phyloP scores from a whole-genome alignment of 495 filamentous ascomycete species.

The Lasiosphaeria hispida region DNA sequence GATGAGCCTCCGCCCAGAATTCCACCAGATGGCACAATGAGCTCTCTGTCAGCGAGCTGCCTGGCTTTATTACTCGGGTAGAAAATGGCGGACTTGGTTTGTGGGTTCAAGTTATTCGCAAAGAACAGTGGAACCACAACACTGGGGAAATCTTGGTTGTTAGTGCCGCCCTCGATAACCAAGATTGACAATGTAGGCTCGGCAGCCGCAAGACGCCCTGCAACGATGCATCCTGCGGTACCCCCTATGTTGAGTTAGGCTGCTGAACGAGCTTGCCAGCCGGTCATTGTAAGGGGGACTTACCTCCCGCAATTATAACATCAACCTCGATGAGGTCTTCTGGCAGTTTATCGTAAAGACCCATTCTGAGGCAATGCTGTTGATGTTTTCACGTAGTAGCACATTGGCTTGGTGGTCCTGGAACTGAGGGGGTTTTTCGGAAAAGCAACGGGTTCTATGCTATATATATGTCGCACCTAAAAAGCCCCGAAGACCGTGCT shows the following conservation, averaged over 20 bases:
- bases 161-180: slow-evolving; percentile 47
- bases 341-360: slow-evolving; percentile 29
- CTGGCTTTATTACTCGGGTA: slow-evolving; percentile 32
- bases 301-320: slow-evolving; percentile 41
- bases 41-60: slow-evolving; percentile 46
- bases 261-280: not conserved
- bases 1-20: slow-evolving; percentile 59
- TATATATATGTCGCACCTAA: no score
- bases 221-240: slow-evolving; percentile 48
- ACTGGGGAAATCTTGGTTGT: slow-evolving; percentile 46
- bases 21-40: slow-evolving; percentile 53
- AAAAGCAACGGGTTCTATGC: no score
- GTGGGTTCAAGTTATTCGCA: slow-evolving; percentile 31
- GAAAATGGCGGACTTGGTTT: slow-evolving; percentile 35
- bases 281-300: not conserved
- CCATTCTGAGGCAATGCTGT: slow-evolving; percentile 24
- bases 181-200: slow-evolving; percentile 52
- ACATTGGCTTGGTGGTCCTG: no score
- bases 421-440: no score
- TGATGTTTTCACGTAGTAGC: no score
- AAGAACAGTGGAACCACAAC: slow-evolving; percentile 45
- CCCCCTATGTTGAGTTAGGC: slow-evolving; percentile 31
- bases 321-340: slow-evolving; percentile 36
- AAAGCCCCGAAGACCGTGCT: no score
- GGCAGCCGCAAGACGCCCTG: slow-evolving; percentile 48